Evolutionary conservation across 148 eudicot genomes (phyloP), one percentile per base, ranked within the genome.

Genomic region (Rhododendron molle): DNA sequence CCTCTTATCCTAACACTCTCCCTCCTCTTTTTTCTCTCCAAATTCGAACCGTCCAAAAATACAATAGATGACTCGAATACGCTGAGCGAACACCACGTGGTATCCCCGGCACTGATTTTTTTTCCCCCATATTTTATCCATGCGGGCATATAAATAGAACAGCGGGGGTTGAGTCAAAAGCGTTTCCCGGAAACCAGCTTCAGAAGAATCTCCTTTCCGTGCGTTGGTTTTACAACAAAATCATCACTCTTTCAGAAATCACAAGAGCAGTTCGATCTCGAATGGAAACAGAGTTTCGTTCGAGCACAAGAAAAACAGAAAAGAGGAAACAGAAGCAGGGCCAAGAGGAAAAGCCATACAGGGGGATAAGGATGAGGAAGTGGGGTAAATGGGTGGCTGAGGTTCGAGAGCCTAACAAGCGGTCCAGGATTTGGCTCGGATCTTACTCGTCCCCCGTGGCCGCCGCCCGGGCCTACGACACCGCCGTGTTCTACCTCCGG

Each of bases 321-420:
- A 67, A 67, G 32, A 67, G 72, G 72, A 67, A 67, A 26, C 26
- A n/a, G 12, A 11, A 3, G 65, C 23, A 0, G 13, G 72, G 72
- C 72, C 72, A n/a, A 3, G 12, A n/a, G 5, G 32, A 26, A 2
- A 67, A 67, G 32, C 72, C 34, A 26, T 67, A 67, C 72, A 67
- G 72, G 28, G 72, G 72, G 5, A 67, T 67, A 67, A 67, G 72
- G 72, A 67, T 67, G 72, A 67, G 72, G 72, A 26, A 11, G 72
- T 67, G 72, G 72, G 72, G 72, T 26, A 67, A 67, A 26, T 67
- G 72, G 72, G 72, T 67, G 32, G 72, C 72, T 34, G 72, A 67
- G 72, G 32, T 67, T n/a, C 72, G 72, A 2, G 72, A 67, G 72
- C 72, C 72, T 14, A 67, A 67, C 32, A 67, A 67, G 72, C 72